Base-by-base conservation (phyloP, 2,329 filamentous ascomycete genomes). In the Cladosporium cucumerinum region DNA sequence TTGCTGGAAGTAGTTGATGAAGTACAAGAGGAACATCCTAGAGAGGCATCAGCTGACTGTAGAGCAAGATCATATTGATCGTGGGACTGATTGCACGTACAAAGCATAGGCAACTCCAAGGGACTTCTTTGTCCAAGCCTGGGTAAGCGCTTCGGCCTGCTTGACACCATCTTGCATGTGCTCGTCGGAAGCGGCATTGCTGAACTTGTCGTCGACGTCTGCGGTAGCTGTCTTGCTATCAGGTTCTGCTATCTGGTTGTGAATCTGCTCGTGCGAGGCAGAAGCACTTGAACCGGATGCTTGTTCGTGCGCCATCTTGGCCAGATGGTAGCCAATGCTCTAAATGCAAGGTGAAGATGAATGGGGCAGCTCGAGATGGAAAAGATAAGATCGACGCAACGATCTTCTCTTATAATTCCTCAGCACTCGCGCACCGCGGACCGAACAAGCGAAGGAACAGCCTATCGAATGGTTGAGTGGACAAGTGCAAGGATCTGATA, bases 11-110 rank as follows among this genome's bases (percentile, higher is more conserved):
- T 79, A 81, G 51, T 84, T 83, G 69, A 81, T 78, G 63, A 84
- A 81, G 51, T 79, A 78, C 66, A 82, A 77, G 1, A 82, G 66
- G 66, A 79, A 83, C 52, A 84, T 77, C 54, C 80, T 82, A 51
- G 12, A 60, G 48, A 2, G 1, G 23, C 12, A 23, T 63, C 18
- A n/a, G 10, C 11, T 16, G 11, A 34, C 7, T 10, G 6, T 51
- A 28, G 12, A 8, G 18, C 7, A 51, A 8, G 21, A 26, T 14
- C 4, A 26, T 1, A 23, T 6, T 18, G 28, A 3, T 1, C 1
- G 11, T 21, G 21, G 21, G 10, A 5, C 51, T 28, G 16, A 3
- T 25, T 25, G 14, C 10, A 68, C 76, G 68, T 67, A 80, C 78
- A 77, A 71, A 51, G 73, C 69, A 63, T 78, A 80, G 66, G 77